Base-by-base conservation (phyloP, 345 rosid genomes). In the Populus euphratica region DNA sequence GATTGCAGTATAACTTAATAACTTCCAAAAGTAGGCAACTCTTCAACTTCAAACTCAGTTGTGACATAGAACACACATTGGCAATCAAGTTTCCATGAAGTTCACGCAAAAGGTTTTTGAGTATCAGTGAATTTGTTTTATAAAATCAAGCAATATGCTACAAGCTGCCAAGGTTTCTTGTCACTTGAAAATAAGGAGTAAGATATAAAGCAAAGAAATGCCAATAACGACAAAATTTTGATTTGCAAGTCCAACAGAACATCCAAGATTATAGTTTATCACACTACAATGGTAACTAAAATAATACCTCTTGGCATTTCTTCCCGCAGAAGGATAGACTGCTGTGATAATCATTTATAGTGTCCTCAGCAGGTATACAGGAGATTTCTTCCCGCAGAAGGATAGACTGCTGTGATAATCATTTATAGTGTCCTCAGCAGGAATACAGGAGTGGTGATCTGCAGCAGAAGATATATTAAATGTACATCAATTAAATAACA, bases 391-490 rank as follows among this genome's bases (percentile, higher is more conserved):
- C 78, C 96, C 98, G 84, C 99, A 96, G 83, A 92, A 96, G 38
- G 87, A 84, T 79, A 75, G 61, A 63, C 61, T 38, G 73, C 35
- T 66, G 9, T 75, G 68, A 73, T 82, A 83, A 85, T 73, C 81
- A 74, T 76, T 72, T 59, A 78, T 64, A 70, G 69, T 77, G 74
- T 83, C 86, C 76, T 82, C 79, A 8, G 65, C 79, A 79, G 43
- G 86, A 78, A 83, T 77, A 77, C 99, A 96, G 18, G 85, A 75
- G 68, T 70, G 84, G 86, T 96, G 99, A 90, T 90, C 99, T 96
- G 85, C 88, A 86, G 75, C 68, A 83, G 70, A 80, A 61, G 69
- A 73, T 61, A 49, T 12, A 47, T 82, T 78, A 79, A 59, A 79
- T 75, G 39, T 18, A 16, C 29, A 41, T 38, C 47, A 64, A 31